Evolutionary conservation across 495 filamentous ascomycete genomes (phyloP).

Genomic region (Corynascus novoguineensis): DNA sequence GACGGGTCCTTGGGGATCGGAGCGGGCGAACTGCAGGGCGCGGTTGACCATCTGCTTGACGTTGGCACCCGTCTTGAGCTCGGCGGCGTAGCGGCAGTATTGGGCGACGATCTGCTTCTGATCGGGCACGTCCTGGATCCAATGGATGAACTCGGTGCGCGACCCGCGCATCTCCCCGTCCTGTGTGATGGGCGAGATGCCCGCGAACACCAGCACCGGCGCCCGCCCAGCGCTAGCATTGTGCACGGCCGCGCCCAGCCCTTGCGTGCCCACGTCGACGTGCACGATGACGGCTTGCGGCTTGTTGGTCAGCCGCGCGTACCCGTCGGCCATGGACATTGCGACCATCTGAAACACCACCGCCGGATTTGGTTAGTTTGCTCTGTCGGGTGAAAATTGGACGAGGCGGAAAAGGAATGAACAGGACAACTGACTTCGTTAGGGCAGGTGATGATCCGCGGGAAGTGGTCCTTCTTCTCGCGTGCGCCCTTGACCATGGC

Average conservation of each 20-base stretch:
- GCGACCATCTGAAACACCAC: slow-evolving; percentile 72
- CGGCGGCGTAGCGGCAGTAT: slow-evolving; percentile 88
- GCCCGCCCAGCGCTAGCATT: slow-evolving; percentile 83
- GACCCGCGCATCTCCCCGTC: slow-evolving; percentile 87
- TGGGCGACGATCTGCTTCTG: slow-evolving; percentile 88
- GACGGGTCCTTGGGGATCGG: slow-evolving; percentile 77
- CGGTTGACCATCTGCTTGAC: slow-evolving; percentile 95
- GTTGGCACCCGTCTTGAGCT: slow-evolving; percentile 88
- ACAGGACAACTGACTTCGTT: slow-evolving; percentile 56
- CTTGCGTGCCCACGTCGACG: slow-evolving; percentile 94
- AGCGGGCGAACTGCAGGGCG: slow-evolving; percentile 78
- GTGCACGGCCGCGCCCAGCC: slow-evolving; percentile 80
- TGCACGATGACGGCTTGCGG: slow-evolving; percentile 93
- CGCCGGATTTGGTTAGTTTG: not conserved
- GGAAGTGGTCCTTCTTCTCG: slow-evolving; percentile 62
- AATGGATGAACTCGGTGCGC: slow-evolving; percentile 93
- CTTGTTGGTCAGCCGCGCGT: slow-evolving; percentile 77
- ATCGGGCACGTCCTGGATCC: slow-evolving; percentile 95
- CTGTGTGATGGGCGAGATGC: slow-evolving; percentile 80
- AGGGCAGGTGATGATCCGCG: slow-evolving; percentile 85
- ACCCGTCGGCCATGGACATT: slow-evolving; percentile 94
- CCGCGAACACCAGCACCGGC: slow-evolving; percentile 86
- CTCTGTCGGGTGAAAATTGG: slow-evolving; percentile 7
- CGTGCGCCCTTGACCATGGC: slow-evolving; percentile 87
- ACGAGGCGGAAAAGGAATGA: not conserved